phyloP scores from a whole-genome alignment of 148 eudicot genomes.

The Diospyros lotus region DNA sequence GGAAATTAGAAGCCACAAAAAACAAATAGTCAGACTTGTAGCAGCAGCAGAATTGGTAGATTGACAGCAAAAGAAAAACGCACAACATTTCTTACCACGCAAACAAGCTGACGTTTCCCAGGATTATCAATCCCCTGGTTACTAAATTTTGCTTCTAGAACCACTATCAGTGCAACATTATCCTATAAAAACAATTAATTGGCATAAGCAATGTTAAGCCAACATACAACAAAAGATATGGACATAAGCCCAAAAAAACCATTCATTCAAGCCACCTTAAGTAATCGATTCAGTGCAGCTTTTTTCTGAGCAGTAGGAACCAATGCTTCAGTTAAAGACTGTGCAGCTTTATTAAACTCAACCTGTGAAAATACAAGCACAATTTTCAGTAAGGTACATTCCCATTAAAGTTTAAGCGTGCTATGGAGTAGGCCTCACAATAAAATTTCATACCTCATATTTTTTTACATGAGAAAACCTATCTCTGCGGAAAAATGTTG shows the following conservation, averaged over 20 bases:
- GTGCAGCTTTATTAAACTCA: conserved; percentile 98
- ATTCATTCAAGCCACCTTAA: conserved; percentile 53
- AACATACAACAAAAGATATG: neutral
- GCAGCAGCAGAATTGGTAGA: neutral
- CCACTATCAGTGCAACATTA: conserved; percentile 89
- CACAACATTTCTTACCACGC: conserved; percentile 67
- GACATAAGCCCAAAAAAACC: neutral
- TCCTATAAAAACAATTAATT: conserved; percentile 43
- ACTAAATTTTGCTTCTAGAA: conserved; percentile 87
- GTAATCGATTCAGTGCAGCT: conserved; percentile 73
- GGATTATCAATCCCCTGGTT: conserved; percentile 79
- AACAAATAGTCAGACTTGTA: neutral
- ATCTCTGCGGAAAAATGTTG: conserved; percentile 98
- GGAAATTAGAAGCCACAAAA: neutral
- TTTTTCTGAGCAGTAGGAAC: conserved; percentile 85
- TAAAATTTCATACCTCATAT: conserved; percentile 62
- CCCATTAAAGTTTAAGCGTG: neutral
- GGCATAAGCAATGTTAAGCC: neutral
- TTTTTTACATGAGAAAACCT: conserved; percentile 95
- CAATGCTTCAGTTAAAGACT: conserved; percentile 89
- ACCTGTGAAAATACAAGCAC: conserved; percentile 43
- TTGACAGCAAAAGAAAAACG: conserved; percentile 5
- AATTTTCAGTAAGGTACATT: neutral
- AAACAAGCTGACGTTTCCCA: conserved; percentile 95
- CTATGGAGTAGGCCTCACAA: neutral